Evolutionary conservation across 2,329 filamentous ascomycete species (phyloP), one percentile per base, ranked within the genome.

Genomic region (Fusarium fracticaudum): DNA sequence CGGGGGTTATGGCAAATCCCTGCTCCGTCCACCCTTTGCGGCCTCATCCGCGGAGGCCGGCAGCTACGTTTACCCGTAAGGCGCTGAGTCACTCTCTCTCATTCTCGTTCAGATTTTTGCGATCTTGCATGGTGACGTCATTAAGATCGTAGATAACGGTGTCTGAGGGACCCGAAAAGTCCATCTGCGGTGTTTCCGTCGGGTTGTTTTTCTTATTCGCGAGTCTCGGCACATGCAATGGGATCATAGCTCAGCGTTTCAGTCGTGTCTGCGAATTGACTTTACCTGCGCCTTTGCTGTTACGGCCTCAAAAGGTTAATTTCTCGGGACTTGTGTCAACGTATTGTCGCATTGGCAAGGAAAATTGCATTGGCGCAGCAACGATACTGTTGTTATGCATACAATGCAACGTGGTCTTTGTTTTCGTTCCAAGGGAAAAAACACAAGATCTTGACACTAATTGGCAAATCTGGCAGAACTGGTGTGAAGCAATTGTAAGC

Each of bases 401-500:
- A 2, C 8, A 2, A 8, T 15, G 6, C 9, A 12, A 6, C 9
- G 3, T 35, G 3, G 11, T 24, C n/a, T 20, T 24, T 35, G 17
- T 35, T 35, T 31, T 18, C 12, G 8, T 35, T 35, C 14, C 7
- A 8, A 15, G 15, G 6, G 8, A 35, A 35, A 35, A 35, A 3
- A 35, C 33, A 15, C 5, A 4, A 15, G 35, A 37, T 37, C 15
- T 37, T 18, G 1, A 37, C 9, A 37, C 9, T 2, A 18, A 50
- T 13, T 4, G 5, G 3, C 20, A 7, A 0, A 29, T 22, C 5
- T 4, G 12, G 18, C 3, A 13, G 1, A 5, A 0, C 2, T 5
- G 5, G 15, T 24, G 3, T 3, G 2, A 8, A 8, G 15, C 9
- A 8, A 10, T 13, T 24, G 6, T 1, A 5, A 10, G 14, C 3